Conservation (phyloP, 306 rosid genomes). For the Hylodesmum podocarpum region DNA sequence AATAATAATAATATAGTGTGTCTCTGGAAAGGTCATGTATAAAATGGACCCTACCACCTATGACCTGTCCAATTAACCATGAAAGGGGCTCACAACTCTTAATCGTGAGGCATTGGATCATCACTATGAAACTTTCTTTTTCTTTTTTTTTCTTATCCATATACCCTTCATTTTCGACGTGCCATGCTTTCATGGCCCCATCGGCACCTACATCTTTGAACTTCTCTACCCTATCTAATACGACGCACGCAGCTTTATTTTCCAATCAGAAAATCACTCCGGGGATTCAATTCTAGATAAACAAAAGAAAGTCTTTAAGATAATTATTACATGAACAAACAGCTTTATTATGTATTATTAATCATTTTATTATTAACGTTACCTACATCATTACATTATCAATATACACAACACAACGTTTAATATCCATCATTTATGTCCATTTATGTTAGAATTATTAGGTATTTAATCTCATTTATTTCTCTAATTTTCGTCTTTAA, state of each 20-base stretch:
- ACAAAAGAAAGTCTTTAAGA: no score
- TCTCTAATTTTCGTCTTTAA: no score
- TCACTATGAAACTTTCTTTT: background rate
- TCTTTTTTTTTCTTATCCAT: slow-evolving; percentile 29
- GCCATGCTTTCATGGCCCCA: slow-evolving; percentile 3
- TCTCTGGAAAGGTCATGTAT: background rate
- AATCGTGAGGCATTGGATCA: no score
- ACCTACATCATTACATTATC: no score
- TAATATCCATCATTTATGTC: no score
- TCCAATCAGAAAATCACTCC: background rate
- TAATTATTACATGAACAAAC: no score
- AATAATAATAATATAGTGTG: no score
- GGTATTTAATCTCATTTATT: no score
- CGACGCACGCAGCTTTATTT: background rate
- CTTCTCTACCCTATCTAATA: background rate
- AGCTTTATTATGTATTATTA: no score
- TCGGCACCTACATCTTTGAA: slow-evolving; percentile 40
- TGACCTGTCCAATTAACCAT: slow-evolving; percentile 8
- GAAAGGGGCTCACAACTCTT: background rate
- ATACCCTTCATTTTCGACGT: background rate
- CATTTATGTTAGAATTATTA: no score
- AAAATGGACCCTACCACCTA: slow-evolving; percentile 27
- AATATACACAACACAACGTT: no score
- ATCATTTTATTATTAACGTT: no score
- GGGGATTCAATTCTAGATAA: background rate